phyloP scores from a whole-genome alignment of 2,329 filamentous ascomycete species.

The Annulohypoxylon truncatum region DNA sequence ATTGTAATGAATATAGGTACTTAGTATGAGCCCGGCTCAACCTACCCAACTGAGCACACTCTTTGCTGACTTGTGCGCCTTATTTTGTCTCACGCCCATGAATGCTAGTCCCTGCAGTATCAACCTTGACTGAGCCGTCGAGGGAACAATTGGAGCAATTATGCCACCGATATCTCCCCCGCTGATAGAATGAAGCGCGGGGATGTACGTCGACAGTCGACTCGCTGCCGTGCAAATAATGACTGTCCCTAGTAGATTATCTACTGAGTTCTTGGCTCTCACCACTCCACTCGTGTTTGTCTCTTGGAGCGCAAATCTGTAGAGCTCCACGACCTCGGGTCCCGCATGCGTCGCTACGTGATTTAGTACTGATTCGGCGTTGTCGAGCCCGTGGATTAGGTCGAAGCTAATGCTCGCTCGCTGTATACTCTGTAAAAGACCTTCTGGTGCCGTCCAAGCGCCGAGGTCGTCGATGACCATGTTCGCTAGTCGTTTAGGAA shows the following conservation, averaged over 20 bases:
- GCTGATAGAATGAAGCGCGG: constrained; percentile 70
- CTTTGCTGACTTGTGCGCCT: constrained; percentile 77
- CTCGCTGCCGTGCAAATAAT: constrained; percentile 81
- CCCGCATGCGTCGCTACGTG: constrained; percentile 79
- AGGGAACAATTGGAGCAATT: constrained; percentile 80
- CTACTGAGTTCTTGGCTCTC: constrained; percentile 77
- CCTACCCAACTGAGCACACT: constrained; percentile 85
- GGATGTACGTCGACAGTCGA: constrained; percentile 75
- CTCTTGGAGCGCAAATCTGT: constrained; percentile 78
- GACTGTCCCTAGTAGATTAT: constrained; percentile 79
- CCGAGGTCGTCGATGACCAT: constrained; percentile 79
- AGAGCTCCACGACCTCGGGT: constrained; percentile 84
- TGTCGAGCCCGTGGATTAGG: constrained; percentile 82
- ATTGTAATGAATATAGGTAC: constrained; percentile 28
- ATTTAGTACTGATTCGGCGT: constrained; percentile 77
- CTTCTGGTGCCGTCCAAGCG: constrained; percentile 80
- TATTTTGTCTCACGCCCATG: constrained; percentile 85
- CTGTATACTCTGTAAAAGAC: constrained; percentile 78
- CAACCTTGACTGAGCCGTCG: constrained; percentile 74
- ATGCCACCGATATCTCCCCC: constrained; percentile 76
- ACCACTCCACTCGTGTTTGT: constrained; percentile 82
- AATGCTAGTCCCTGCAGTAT: constrained; percentile 81
- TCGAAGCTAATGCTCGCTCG: constrained; percentile 82
- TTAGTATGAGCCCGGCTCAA: constrained; percentile 37
- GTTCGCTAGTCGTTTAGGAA: constrained; percentile 68